These are phyloP conservation scores for Candida sanyaensis DNA, from an alignment of 1,139 yeast species.

Conservation along the genomic window DNA sequence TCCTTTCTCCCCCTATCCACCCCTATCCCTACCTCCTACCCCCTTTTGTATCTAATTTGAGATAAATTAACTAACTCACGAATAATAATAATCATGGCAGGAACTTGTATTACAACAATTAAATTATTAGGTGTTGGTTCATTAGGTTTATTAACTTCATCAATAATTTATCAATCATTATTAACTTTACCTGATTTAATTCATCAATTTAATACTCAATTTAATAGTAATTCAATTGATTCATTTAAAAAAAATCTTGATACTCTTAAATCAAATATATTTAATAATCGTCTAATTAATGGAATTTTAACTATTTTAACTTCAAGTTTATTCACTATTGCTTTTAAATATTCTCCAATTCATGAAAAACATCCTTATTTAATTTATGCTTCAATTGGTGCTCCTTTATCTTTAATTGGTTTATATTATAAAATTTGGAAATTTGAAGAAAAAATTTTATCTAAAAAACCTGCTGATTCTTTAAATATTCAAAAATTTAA, in stretches of 20 bases:
- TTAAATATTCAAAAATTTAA: neutral
- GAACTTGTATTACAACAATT: conserved; percentile 51
- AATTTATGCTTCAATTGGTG: conserved; percentile 54
- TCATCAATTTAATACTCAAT: conserved; percentile 23
- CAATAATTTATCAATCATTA: conserved; percentile 40
- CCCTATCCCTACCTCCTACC: no score
- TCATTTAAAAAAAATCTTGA: conserved; percentile 7
- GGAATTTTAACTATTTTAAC: conserved; percentile 38
- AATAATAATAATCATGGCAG: conserved; percentile 30
- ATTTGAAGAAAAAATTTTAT: conserved; percentile 19
- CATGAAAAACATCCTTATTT: conserved; percentile 58
- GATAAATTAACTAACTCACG: no score
- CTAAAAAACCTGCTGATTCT: conserved; percentile 12
- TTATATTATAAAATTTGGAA: conserved; percentile 22
- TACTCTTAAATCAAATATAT: conserved; percentile 21
- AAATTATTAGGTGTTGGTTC: conserved; percentile 55
- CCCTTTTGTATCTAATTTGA: no score
- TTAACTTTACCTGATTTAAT: conserved; percentile 38
- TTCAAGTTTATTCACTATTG: conserved; percentile 40
- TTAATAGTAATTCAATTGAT: conserved; percentile 7
- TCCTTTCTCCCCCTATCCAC: no score
- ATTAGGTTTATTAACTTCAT: conserved; percentile 49
- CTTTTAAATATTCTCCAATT: conserved; percentile 42
- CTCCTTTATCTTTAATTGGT: conserved; percentile 36
- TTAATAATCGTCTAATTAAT: conserved; percentile 30